These are phyloP conservation scores for Ciborinia camelliae DNA, from an alignment of 2,329 filamentous ascomycete genomes.

Conservation along the genomic window DNA sequence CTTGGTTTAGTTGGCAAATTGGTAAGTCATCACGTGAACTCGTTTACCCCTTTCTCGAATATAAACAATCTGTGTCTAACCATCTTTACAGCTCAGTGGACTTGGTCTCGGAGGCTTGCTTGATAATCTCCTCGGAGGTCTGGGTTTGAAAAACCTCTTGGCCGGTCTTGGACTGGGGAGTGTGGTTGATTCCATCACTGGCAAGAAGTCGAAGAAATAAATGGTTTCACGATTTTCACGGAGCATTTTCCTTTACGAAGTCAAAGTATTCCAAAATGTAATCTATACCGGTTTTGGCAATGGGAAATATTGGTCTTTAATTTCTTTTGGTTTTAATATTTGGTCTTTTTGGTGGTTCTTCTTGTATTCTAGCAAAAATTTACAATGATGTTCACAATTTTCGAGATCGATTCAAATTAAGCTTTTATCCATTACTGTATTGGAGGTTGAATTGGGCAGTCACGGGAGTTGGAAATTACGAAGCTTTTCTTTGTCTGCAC, in stretches of 20 bases:
- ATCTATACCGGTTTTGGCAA: constrained; percentile 9
- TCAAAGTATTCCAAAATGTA: constrained; percentile 11
- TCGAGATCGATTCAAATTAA: neutral
- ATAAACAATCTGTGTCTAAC: constrained; percentile 10
- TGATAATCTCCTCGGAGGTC: constrained; percentile 71
- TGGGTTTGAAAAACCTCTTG: constrained; percentile 73
- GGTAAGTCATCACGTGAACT: constrained; percentile 36
- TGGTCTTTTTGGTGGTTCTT: neutral
- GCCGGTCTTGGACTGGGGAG: constrained; percentile 65
- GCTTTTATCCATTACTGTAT: neutral
- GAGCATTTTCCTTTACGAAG: neutral
- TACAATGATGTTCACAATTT: neutral
- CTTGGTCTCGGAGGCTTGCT: constrained; percentile 80
- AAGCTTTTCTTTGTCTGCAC: neutral
- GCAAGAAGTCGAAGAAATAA: constrained; percentile 42
- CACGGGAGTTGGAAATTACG: neutral
- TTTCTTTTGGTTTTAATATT: neutral
- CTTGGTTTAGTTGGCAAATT: constrained; percentile 79
- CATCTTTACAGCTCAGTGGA: constrained; percentile 45
- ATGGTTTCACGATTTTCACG: constrained; percentile 9
- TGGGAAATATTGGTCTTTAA: neutral
- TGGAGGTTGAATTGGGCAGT: neutral
- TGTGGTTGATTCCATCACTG: constrained; percentile 43
- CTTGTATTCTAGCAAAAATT: constrained; percentile 15
- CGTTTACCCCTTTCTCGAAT: neutral